A percentile compares a stretch with the other conserved stretches of the same genome.
Evolutionary conservation across 2,329 filamentous ascomycete genomes (phyloP).

Genomic region (Epichloe glyceriae): DNA sequence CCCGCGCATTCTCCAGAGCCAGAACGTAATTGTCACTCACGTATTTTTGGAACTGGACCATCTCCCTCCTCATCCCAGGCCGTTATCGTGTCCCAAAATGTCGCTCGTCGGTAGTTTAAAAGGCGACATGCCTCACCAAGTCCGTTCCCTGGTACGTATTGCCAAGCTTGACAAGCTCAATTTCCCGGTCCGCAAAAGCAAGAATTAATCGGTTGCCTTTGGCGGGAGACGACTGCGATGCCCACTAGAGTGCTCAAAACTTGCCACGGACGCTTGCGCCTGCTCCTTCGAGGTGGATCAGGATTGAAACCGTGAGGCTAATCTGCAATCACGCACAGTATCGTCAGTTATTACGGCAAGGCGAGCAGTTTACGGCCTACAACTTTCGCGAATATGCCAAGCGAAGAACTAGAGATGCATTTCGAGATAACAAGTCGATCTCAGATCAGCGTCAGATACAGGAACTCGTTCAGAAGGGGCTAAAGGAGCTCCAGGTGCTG

Average conservation of each 20-base stretch:
- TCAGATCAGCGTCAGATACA: conserved; percentile 67
- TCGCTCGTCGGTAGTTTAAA: conserved; percentile 27
- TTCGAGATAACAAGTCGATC: conserved; percentile 65
- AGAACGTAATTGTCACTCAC: neutral
- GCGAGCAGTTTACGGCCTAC: conserved; percentile 79
- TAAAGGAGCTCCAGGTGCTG: conserved; percentile 76
- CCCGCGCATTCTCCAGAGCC: neutral
- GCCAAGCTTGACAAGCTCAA: neutral
- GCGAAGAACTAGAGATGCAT: conserved; percentile 80
- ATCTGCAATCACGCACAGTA: conserved; percentile 44
- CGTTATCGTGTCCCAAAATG: conserved; percentile 15
- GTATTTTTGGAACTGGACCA: neutral
- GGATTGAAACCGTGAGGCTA: neutral
- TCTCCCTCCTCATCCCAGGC: neutral
- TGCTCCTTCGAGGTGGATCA: no score
- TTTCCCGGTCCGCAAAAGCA: neutral
- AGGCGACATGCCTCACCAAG: conserved; percentile 44
- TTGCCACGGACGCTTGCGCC: neutral
- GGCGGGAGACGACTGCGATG: neutral
- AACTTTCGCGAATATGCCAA: conserved; percentile 97
- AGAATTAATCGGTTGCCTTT: neutral
- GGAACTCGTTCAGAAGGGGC: conserved; percentile 76
- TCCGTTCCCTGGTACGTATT: conserved; percentile 39
- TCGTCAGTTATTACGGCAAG: conserved; percentile 78
- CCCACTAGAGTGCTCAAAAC: neutral